Conservation (phyloP, 2,329 filamentous ascomycete species). For the Diaporthe helianthi region DNA sequence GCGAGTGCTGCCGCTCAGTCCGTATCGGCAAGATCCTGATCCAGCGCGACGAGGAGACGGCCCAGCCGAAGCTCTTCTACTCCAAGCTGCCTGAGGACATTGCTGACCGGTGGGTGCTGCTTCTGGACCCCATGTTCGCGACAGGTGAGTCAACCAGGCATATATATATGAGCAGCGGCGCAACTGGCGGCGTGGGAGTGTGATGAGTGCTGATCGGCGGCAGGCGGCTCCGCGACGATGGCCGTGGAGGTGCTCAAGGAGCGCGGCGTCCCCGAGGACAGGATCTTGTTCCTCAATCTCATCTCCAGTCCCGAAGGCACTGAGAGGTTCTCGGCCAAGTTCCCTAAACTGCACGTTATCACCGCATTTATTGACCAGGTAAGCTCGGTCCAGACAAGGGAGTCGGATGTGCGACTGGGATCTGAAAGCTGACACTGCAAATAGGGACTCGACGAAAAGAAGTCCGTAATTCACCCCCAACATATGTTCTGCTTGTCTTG, state of each 20-base stretch:
- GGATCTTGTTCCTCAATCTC: slow-evolving; percentile 94
- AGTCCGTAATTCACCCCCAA: slow-evolving; percentile 64
- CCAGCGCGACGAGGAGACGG: slow-evolving; percentile 94
- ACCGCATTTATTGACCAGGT: slow-evolving; percentile 93
- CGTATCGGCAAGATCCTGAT: slow-evolving; percentile 98
- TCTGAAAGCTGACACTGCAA: slow-evolving; percentile 38
- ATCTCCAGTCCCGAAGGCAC: slow-evolving; percentile 97
- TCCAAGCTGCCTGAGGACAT: slow-evolving; percentile 97
- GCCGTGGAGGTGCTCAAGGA: slow-evolving; percentile 91
- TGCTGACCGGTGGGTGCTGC: slow-evolving; percentile 86
- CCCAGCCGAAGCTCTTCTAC: slow-evolving; percentile 92
- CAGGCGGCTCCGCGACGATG: slow-evolving; percentile 95
- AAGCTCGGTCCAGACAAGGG: slow-evolving; percentile 38
- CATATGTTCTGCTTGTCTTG: slow-evolving; percentile 30
- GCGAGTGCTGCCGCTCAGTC: slow-evolving; percentile 97
- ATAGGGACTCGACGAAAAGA: slow-evolving; percentile 94
- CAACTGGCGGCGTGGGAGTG: not conserved
- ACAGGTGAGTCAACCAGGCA: slow-evolving; percentile 67
- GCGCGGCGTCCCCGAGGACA: slow-evolving; percentile 90
- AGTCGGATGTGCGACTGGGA: not conserved
- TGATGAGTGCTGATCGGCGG: slow-evolving; percentile 14
- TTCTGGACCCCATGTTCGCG: slow-evolving; percentile 98
- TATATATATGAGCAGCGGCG: not conserved
- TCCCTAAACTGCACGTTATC: slow-evolving; percentile 88
- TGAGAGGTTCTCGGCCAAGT: slow-evolving; percentile 85